These are phyloP conservation scores for Cynara cardunculus DNA, from an alignment of 129 eudicot species.

Conservation along the genomic window DNA sequence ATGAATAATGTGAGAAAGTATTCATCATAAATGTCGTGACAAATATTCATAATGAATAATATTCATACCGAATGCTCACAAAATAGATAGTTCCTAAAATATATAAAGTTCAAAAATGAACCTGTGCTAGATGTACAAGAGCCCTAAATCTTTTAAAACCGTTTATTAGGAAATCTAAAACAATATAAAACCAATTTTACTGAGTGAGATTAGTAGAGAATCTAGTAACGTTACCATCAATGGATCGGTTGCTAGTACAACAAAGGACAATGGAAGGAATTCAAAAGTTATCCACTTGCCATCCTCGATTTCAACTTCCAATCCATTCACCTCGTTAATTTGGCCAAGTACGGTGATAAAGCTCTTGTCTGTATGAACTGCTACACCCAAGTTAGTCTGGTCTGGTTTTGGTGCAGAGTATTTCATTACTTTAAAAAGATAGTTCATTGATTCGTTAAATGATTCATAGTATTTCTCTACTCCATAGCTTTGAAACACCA, in stretches of 20 bases:
- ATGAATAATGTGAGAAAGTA: background rate
- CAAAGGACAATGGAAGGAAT: conserved; percentile 16
- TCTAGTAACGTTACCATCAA: background rate
- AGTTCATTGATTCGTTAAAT: background rate
- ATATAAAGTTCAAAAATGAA: background rate
- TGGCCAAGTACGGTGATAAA: conserved; percentile 7
- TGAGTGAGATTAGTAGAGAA: background rate
- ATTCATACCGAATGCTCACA: background rate
- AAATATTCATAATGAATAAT: no score
- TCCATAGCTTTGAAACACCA: conserved; percentile 9
- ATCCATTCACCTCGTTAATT: conserved; percentile 5
- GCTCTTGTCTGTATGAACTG: conserved; percentile 14
- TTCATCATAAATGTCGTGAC: no score
- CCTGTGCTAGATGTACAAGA: background rate
- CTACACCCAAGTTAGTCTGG: background rate
- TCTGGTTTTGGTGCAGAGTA: background rate
- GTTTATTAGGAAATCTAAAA: background rate
- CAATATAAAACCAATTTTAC: background rate
- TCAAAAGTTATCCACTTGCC: conserved; percentile 4
- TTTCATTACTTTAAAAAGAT: background rate
- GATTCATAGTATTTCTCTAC: conserved; percentile 14
- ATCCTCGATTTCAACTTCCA: conserved; percentile 3
- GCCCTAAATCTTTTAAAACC: background rate
- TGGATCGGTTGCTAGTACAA: conserved; percentile 15
- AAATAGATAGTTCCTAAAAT: background rate